phyloP scores from a whole-genome alignment of 2,329 filamentous ascomycete genomes.

The Clonostachys chloroleuca region DNA sequence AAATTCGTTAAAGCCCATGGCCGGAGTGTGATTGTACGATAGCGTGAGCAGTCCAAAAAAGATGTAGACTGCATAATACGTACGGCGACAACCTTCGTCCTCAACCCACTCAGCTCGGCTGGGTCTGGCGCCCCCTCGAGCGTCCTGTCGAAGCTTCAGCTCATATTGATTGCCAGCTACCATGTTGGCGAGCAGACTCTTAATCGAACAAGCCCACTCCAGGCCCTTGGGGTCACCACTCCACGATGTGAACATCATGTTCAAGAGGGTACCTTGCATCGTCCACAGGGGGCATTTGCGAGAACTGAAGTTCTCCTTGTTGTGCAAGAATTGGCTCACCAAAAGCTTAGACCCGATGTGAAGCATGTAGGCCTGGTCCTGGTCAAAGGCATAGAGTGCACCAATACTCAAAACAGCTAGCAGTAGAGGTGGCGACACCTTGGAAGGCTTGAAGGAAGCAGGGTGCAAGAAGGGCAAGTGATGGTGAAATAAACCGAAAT shows the following conservation, averaged over 20 bases:
- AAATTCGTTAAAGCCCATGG: constrained; percentile 97
- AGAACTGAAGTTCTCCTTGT: constrained; percentile 98
- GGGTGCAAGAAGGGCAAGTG: constrained; percentile 95
- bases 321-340: constrained; percentile 93
- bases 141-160: constrained; percentile 87
- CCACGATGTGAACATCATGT: constrained; percentile 99
- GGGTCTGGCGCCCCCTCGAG: constrained; percentile 70
- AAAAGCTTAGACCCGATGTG: constrained; percentile 97
- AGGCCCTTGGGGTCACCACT: constrained; percentile 96
- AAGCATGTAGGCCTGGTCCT: constrained; percentile 93
- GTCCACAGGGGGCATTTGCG: constrained; percentile 96
- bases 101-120: constrained; percentile 91
- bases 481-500: constrained; percentile 96
- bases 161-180: constrained; percentile 96
- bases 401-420: constrained; percentile 92
- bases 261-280: constrained; percentile 93
- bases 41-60: constrained; percentile 95
- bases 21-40: constrained; percentile 96
- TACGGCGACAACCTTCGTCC: constrained; percentile 92
- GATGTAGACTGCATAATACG: constrained; percentile 98
- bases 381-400: constrained; percentile 93
- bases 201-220: constrained; percentile 98
- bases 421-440: constrained; percentile 76
- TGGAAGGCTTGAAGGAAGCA: constrained; percentile 78
- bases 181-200: constrained; percentile 97